phyloP scores from a whole-genome alignment of 1,284 basidiomycete genomes.

The Cystobasidium slooffiae region DNA sequence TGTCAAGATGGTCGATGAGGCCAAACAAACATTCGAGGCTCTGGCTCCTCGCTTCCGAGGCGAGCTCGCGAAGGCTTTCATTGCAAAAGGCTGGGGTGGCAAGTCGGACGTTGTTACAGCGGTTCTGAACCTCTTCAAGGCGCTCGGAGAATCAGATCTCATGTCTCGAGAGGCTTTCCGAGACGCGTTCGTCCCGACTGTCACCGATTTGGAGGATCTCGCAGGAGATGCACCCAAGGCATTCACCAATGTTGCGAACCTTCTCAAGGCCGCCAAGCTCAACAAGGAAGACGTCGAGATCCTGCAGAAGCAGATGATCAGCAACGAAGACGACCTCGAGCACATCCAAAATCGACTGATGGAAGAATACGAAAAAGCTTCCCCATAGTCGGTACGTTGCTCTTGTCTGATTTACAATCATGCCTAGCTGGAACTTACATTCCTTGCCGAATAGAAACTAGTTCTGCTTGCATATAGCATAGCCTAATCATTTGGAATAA shows the following conservation, averaged over 20 bases:
- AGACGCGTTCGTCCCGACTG: conserved; percentile 30
- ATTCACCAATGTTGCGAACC: conserved; percentile 22
- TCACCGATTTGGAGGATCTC: conserved; percentile 37
- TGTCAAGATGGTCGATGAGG: conserved; percentile 77
- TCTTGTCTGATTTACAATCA: neutral
- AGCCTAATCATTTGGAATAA: conserved; percentile 8
- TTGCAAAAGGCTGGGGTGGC: conserved; percentile 72
- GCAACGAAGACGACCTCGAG: conserved; percentile 52
- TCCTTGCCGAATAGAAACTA: neutral
- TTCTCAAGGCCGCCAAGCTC: conserved; percentile 36
- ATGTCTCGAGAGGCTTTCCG: conserved; percentile 36
- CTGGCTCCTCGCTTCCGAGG: conserved; percentile 69
- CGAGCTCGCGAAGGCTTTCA: conserved; percentile 73
- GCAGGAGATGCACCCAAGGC: conserved; percentile 43
- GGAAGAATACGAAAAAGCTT: conserved; percentile 47
- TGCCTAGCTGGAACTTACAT: neutral
- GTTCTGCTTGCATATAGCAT: conserved; percentile 31
- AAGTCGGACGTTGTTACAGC: conserved; percentile 78
- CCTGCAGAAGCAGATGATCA: conserved; percentile 49
- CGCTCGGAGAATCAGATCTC: conserved; percentile 3
- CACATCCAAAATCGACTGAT: conserved; percentile 47
- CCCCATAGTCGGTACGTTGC: conserved; percentile 26
- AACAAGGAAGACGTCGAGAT: conserved; percentile 47
- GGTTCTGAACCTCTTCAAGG: conserved; percentile 41
- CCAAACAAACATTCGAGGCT: conserved; percentile 77